Evolutionary conservation across 2,329 filamentous ascomycete genomes (phyloP).

Genomic region (Bertia moriformis): DNA sequence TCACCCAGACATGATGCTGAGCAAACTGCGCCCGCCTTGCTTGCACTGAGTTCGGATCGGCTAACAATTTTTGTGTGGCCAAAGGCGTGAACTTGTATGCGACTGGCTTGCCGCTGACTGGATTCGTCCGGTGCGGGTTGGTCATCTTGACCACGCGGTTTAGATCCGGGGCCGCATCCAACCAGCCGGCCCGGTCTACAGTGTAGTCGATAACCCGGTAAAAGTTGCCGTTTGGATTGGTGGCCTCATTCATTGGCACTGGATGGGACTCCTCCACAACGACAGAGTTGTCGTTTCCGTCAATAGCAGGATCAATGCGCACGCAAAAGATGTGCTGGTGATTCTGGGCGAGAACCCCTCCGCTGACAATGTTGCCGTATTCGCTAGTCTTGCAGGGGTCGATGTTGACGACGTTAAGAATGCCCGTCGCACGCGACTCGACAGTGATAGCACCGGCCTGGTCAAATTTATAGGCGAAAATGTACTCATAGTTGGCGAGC

Average conservation of each 20-base stretch:
- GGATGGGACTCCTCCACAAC: slow-evolving; percentile 29
- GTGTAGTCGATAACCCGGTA: slow-evolving; percentile 25
- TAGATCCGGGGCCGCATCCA: slow-evolving; percentile 19
- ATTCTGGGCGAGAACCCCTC: slow-evolving; percentile 33
- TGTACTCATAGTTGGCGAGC: slow-evolving; percentile 58
- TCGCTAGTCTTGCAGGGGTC: slow-evolving; percentile 23
- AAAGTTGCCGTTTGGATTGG: slow-evolving; percentile 30
- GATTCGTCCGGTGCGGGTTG: slow-evolving; percentile 28
- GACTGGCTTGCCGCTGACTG: slow-evolving; percentile 24
- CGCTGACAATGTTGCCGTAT: slow-evolving; percentile 30
- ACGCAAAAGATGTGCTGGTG: slow-evolving; percentile 36
- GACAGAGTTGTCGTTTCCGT: slow-evolving; percentile 31
- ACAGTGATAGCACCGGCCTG: slow-evolving; percentile 44
- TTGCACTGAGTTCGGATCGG: slow-evolving; percentile 25
- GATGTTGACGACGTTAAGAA: slow-evolving; percentile 34
- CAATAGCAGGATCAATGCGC: slow-evolving; percentile 33
- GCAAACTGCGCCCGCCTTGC: slow-evolving; percentile 29
- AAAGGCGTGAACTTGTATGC: slow-evolving; percentile 30
- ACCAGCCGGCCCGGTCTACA: slow-evolving; percentile 15
- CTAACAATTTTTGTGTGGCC: slow-evolving; percentile 31
- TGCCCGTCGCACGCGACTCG: slow-evolving; percentile 52
- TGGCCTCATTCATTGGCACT: slow-evolving; percentile 21
- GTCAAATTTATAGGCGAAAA: slow-evolving; percentile 50
- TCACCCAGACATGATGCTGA: slow-evolving; percentile 35
- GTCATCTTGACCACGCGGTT: slow-evolving; percentile 34